Conservation (phyloP, 768 basidiomycete species). For the Mycena haematopus region DNA sequence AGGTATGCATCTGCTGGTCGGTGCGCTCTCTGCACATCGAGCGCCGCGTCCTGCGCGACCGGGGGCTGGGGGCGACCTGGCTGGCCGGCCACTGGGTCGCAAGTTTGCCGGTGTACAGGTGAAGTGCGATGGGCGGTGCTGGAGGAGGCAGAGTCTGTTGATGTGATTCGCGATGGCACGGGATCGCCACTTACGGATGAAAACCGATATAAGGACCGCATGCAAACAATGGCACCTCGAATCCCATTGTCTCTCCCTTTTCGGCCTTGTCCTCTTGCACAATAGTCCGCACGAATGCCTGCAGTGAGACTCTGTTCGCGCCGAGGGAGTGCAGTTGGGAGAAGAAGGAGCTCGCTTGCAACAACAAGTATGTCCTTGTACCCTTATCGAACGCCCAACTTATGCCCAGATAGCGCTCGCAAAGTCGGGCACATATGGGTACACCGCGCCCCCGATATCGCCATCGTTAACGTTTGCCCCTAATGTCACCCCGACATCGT, state of each 20-base stretch:
- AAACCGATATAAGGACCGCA: conserved; percentile 17
- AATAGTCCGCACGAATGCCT: conserved; percentile 40
- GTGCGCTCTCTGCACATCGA: conserved; percentile 3
- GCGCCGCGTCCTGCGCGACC: neutral
- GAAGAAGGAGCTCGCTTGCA: conserved; percentile 39
- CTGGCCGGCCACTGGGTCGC: neutral
- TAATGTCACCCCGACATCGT: conserved; percentile 63
- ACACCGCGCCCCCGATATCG: conserved; percentile 48
- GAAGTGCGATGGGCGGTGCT: neutral
- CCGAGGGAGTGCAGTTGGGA: conserved; percentile 43
- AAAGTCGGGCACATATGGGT: conserved; percentile 62
- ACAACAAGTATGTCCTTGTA: conserved; percentile 33
- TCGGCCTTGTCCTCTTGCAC: conserved; percentile 23
- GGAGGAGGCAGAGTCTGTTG: neutral
- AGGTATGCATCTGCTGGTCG: conserved; percentile 1
- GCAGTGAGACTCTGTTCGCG: conserved; percentile 41
- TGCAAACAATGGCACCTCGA: conserved; percentile 15
- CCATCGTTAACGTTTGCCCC: conserved; percentile 54
- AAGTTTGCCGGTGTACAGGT: neutral
- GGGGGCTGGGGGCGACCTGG: neutral
- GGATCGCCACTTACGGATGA: conserved; percentile 12
- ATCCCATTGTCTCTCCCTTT: conserved; percentile 24
- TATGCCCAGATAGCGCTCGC: conserved; percentile 41
- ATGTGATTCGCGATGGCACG: neutral
- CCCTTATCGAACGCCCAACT: neutral